phyloP scores from a whole-genome alignment of 148 eudicot genomes.

The Arctostaphylos glauca region DNA sequence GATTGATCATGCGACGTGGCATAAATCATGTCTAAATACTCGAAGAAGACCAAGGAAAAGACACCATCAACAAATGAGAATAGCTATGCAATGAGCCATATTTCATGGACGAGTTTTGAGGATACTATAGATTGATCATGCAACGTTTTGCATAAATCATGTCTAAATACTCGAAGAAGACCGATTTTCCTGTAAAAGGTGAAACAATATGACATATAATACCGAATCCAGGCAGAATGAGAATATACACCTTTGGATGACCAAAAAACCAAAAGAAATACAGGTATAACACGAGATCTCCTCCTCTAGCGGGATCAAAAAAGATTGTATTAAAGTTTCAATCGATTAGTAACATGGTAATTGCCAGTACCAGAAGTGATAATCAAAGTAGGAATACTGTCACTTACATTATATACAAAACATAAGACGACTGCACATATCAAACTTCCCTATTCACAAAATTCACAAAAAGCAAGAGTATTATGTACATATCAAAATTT shows the following conservation, averaged over 20 bases:
- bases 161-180: too few species aligned
- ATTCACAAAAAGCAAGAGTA: background rate
- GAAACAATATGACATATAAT: slow-evolving; percentile 12
- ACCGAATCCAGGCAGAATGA: slow-evolving; percentile 15
- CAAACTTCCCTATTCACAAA: background rate
- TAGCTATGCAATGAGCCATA: background rate
- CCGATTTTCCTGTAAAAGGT: background rate
- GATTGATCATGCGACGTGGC: too few species aligned
- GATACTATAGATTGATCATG: too few species aligned
- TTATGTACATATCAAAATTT: slow-evolving; percentile 18
- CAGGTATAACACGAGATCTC: slow-evolving; percentile 21
- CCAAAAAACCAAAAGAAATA: slow-evolving; percentile 17
- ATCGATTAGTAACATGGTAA: too few species aligned
- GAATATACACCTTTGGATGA: slow-evolving; percentile 21
- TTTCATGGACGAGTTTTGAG: background rate
- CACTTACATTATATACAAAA: too few species aligned
- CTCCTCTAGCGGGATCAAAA: slow-evolving; percentile 17
- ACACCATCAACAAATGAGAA: background rate
- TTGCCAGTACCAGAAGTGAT: too few species aligned
- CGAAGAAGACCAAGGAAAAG: background rate
- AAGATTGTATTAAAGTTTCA: background rate
- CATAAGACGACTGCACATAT: too few species aligned
- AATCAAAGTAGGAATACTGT: too few species aligned
- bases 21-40: too few species aligned
- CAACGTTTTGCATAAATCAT: too few species aligned